A percentile compares a stretch with the other conserved stretches of the same genome.
phyloP scores from a whole-genome alignment of 2,329 filamentous ascomycete genomes.

The Gnomoniopsis smithogilvyi region DNA sequence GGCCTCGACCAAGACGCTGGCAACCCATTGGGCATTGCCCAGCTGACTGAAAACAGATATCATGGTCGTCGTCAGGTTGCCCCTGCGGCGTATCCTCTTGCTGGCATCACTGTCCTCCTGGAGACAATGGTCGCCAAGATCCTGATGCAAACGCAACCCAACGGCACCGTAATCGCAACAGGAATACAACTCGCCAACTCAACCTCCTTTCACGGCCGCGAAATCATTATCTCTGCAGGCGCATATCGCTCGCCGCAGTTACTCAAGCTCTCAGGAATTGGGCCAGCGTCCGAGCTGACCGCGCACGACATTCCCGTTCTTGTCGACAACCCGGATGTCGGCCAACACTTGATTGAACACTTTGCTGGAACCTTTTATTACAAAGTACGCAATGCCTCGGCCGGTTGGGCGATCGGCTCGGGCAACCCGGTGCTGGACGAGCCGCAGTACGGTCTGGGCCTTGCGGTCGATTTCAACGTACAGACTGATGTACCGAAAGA shows the following conservation, averaged over 20 bases:
- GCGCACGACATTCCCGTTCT: constrained; percentile 25
- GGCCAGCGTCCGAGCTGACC: constrained; percentile 23
- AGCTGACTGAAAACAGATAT: constrained; percentile 21
- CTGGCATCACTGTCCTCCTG: not conserved
- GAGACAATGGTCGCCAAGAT: not conserved
- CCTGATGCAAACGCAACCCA: not conserved
- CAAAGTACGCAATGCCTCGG: not conserved
- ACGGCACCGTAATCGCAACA: not conserved
- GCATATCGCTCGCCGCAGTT: constrained; percentile 28
- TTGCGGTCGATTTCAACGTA: not conserved
- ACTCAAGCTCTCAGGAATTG: constrained; percentile 31
- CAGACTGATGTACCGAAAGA: not conserved
- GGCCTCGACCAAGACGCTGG: constrained; percentile 21
- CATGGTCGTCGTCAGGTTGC: constrained; percentile 20
- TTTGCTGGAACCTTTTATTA: not conserved
- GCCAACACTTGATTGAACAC: constrained; percentile 22
- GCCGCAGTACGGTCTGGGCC: not conserved
- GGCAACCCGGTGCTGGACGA: not conserved
- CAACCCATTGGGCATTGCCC: constrained; percentile 23
- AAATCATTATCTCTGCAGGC: constrained; percentile 30
- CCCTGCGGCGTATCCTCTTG: constrained; percentile 12
- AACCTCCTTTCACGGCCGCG: constrained; percentile 10
- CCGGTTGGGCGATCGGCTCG: not conserved
- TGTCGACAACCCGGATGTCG: constrained; percentile 29
- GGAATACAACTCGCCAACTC: not conserved